A percentile compares a stretch with the other conserved stretches of the same genome.
These are phyloP conservation scores for Galeopsis tetrahit DNA, from an alignment of 257 asterid genomes.

Conservation along the genomic window DNA sequence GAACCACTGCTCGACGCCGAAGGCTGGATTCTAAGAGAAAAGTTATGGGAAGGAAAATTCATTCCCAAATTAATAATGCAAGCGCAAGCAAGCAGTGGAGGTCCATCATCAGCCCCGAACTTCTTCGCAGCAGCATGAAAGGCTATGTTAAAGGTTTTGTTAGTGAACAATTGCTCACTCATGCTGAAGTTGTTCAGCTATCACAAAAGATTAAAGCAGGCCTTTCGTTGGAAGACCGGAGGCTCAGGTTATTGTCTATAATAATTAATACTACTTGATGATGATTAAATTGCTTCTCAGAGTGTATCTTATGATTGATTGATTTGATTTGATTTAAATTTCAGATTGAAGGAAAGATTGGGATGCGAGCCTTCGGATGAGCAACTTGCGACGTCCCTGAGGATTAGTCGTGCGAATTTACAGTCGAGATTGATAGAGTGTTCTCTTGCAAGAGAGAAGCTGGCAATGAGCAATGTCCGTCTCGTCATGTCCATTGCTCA, in stretches of 20 bases:
- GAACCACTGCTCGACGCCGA: slow-evolving; percentile 75
- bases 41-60: slow-evolving; percentile 29
- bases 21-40: slow-evolving; percentile 46
- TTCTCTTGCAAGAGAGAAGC: slow-evolving; percentile 90
- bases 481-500: slow-evolving; percentile 97
- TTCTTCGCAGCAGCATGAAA: slow-evolving; percentile 61
- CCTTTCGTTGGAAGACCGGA: slow-evolving; percentile 71
- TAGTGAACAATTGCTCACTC: slow-evolving; percentile 76
- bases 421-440: slow-evolving; percentile 70
- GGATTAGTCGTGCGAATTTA: slow-evolving; percentile 61
- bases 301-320: neutral
- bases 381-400: slow-evolving; percentile 85
- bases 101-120: slow-evolving; percentile 53
- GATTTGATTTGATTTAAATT: slow-evolving; percentile 22
- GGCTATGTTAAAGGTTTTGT: slow-evolving; percentile 74
- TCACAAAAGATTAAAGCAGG: slow-evolving; percentile 74
- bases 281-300: neutral
- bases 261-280: too few relatives aligned
- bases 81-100: slow-evolving; percentile 45
- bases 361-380: slow-evolving; percentile 93
- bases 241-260: slow-evolving; percentile 51
- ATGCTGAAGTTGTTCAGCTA: slow-evolving; percentile 76
- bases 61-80: slow-evolving; percentile 29
- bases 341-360: slow-evolving; percentile 72
- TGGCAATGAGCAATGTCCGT: slow-evolving; percentile 95